A percentile compares a stretch with the other conserved stretches of the same genome.
Evolutionary conservation across 371 early-diverging fungal species (phyloP).

Genomic region (Mortierella sp.): DNA sequence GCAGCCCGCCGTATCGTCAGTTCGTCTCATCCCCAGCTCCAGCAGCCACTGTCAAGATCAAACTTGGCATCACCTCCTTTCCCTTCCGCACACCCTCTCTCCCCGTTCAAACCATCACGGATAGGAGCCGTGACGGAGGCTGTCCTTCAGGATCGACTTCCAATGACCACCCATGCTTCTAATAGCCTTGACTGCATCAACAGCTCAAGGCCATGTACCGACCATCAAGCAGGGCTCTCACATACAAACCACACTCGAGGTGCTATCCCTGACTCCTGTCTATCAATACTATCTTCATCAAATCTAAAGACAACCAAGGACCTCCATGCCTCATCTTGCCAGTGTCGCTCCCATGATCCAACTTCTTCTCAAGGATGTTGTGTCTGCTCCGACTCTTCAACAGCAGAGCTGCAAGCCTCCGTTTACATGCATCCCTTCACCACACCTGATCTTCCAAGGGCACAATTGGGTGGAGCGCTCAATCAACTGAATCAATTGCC

Average conservation of each 20-base stretch:
- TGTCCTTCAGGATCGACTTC: constrained; percentile 17
- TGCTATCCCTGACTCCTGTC: constrained; percentile 6
- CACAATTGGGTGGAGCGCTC: no score
- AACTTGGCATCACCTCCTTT: background rate
- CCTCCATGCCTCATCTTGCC: background rate
- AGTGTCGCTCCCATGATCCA: constrained; percentile 2
- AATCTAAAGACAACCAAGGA: background rate
- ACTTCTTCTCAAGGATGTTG: background rate
- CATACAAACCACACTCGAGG: background rate
- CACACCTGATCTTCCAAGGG: background rate
- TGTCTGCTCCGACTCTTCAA: constrained; percentile 14
- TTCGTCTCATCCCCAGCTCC: constrained; percentile 13
- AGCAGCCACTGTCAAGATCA: constrained; percentile 1
- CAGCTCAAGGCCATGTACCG: background rate
- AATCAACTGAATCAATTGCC: no score
- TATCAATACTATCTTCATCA: background rate
- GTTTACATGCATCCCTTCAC: constrained; percentile 3
- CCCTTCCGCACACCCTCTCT: background rate
- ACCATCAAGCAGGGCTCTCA: background rate
- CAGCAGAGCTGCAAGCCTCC: constrained; percentile 25
- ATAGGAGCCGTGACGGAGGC: constrained; percentile 25
- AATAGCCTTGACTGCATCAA: background rate
- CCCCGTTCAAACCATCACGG: constrained; percentile 1
- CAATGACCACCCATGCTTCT: background rate
- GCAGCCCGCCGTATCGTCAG: constrained; percentile 29